Evolutionary conservation across 352 stramenopile genomes (phyloP).

Genomic region (Phytophthora hibernalis): DNA sequence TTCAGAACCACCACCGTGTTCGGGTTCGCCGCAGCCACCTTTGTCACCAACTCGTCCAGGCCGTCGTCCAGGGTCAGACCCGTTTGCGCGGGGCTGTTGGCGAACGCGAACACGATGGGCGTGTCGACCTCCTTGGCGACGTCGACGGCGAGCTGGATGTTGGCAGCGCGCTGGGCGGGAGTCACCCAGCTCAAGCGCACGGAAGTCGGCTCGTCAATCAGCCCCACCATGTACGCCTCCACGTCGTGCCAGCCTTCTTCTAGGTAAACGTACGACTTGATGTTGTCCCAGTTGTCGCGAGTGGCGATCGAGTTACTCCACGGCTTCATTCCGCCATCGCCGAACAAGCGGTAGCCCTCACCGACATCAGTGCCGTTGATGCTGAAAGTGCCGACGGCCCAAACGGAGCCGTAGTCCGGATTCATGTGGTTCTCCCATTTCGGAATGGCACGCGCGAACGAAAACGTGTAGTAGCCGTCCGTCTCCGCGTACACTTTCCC

Average conservation of each 20-base stretch:
- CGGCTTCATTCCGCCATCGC: conserved; percentile 36
- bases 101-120: conserved; percentile 43
- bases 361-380: conserved; percentile 30
- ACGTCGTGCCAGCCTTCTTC: conserved; percentile 39
- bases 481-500: conserved; percentile 37
- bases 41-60: conserved; percentile 36
- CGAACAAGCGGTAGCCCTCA: conserved; percentile 37
- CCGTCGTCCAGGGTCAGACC: conserved; percentile 38
- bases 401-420: conserved; percentile 29
- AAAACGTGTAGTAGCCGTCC: conserved; percentile 41
- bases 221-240: conserved; percentile 30
- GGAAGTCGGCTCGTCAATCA: conserved; percentile 38
- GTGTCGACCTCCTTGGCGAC: conserved; percentile 38
- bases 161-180: conserved; percentile 35
- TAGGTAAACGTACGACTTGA: conserved; percentile 41
- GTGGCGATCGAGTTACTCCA: conserved; percentile 45
- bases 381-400: conserved; percentile 28
- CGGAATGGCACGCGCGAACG: conserved; percentile 34
- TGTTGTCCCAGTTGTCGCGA: conserved; percentile 42
- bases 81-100: conserved; percentile 35
- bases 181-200: conserved; percentile 43
- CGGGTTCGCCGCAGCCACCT: conserved; percentile 38
- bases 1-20: conserved; percentile 48
- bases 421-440: conserved; percentile 41
- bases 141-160: conserved; percentile 42